These are phyloP conservation scores for Saccharomyces hybrid DNA, from an alignment of 1,139 yeast species.

Conservation along the genomic window DNA sequence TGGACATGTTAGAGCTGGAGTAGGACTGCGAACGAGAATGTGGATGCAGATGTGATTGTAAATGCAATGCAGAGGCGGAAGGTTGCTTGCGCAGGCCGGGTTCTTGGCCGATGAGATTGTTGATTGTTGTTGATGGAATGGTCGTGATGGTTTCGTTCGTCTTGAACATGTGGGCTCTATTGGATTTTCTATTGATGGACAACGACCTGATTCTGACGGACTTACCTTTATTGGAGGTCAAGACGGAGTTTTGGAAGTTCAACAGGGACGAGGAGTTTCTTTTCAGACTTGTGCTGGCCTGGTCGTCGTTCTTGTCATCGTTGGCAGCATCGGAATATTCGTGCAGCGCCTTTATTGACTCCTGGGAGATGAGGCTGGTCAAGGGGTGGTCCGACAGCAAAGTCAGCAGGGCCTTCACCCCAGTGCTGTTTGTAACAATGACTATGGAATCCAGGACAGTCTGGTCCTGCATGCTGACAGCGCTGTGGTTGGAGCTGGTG, in stretches of 20 bases:
- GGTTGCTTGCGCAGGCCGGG: neutral
- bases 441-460: constrained; percentile 22
- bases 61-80: neutral
- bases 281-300: constrained; percentile 22
- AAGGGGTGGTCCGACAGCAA: constrained; percentile 30
- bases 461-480: constrained; percentile 3
- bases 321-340: constrained; percentile 9
- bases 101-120: neutral
- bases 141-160: constrained; percentile 4
- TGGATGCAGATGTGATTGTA: neutral
- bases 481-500: constrained; percentile 4
- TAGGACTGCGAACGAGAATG: neutral
- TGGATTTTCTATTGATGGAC: constrained; percentile 1
- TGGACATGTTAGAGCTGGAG: neutral
- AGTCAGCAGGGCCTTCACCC: constrained; percentile 31
- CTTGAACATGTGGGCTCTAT: constrained; percentile 5
- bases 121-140: neutral
- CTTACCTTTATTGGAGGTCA: constrained; percentile 31
- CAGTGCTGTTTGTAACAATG: constrained; percentile 30
- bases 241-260: constrained; percentile 24
- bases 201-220: constrained; percentile 18
- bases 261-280: constrained; percentile 29
- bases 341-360: constrained; percentile 26
- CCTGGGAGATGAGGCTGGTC: constrained; percentile 25
- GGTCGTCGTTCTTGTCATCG: constrained; percentile 10